A percentile compares a stretch with the other conserved stretches of the same genome.
phyloP scores from a whole-genome alignment of 2,329 filamentous ascomycete species.

The Arthrobotrys sinensis region DNA sequence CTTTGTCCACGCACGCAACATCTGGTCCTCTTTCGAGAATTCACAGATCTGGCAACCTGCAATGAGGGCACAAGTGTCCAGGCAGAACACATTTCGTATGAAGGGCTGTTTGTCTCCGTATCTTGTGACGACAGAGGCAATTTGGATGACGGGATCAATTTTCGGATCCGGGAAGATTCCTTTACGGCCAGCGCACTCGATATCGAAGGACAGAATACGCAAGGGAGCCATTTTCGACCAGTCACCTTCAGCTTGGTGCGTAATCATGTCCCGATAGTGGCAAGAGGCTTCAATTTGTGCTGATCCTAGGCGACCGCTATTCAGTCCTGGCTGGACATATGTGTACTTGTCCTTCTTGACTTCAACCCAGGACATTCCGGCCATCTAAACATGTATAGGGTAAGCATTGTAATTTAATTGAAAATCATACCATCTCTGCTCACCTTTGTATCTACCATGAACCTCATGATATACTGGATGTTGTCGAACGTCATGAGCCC shows the following conservation, averaged over 20 bases:
- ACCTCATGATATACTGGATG: conserved; percentile 92
- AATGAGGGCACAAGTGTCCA: conserved; percentile 92
- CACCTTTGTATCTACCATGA: conserved; percentile 97
- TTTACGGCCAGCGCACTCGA: conserved; percentile 97
- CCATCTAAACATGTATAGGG: conserved; percentile 72
- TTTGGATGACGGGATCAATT: conserved; percentile 95
- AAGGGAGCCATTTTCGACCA: conserved; percentile 99
- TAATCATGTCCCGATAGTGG: conserved; percentile 84
- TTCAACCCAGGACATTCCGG: conserved; percentile 98
- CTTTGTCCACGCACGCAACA: conserved; percentile 93
- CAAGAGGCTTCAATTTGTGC: conserved; percentile 96
- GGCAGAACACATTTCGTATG: conserved; percentile 93
- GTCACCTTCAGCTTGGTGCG: conserved; percentile 89
- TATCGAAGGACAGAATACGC: conserved; percentile 95
- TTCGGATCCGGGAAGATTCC: conserved; percentile 96
- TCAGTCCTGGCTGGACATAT: conserved; percentile 72
- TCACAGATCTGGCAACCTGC: conserved; percentile 94
- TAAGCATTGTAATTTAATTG: background rate
- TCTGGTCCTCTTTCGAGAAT: conserved; percentile 84
- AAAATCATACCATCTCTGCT: conserved; percentile 58
- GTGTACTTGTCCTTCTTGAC: conserved; percentile 77
- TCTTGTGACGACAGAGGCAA: conserved; percentile 93
- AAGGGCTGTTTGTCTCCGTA: conserved; percentile 98
- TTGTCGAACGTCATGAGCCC: conserved; percentile 94
- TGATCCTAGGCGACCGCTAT: conserved; percentile 82